Conservation (phyloP, 768 basidiomycete species). For the Lactarius quietus region DNA sequence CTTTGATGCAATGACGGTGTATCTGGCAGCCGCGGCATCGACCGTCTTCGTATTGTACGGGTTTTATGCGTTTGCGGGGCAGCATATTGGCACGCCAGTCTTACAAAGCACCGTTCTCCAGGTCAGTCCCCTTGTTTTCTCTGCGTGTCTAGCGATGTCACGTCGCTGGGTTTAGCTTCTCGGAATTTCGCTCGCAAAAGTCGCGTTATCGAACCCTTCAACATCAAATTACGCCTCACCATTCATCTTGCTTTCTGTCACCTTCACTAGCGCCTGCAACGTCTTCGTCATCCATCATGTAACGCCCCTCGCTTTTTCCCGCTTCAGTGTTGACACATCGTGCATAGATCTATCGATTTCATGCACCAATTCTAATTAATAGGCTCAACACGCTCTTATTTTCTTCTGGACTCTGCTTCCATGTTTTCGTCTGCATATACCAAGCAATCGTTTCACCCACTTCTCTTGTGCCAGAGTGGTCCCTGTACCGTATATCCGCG, state of each 20-base stretch:
- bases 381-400: conserved; percentile 24
- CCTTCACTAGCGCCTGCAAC: conserved; percentile 13
- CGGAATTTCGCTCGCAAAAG: conserved; percentile 35
- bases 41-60: conserved; percentile 11
- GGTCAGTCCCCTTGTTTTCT: conserved; percentile 28
- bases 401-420: conserved; percentile 28
- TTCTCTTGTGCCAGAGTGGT: conserved; percentile 25
- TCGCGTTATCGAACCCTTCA: conserved; percentile 17
- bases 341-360: conserved; percentile 25
- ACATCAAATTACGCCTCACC: conserved; percentile 3
- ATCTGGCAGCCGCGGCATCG: conserved; percentile 14
- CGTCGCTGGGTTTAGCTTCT: conserved; percentile 30
- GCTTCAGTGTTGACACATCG: conserved; percentile 1
- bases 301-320: not conserved
- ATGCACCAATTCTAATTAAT: conserved; percentile 13
- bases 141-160: not conserved
- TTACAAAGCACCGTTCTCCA: conserved; percentile 37
- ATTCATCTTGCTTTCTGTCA: conserved; percentile 11
- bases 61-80: conserved; percentile 24
- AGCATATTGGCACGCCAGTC: conserved; percentile 27
- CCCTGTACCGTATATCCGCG: conserved; percentile 28
- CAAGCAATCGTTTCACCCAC: conserved; percentile 14
- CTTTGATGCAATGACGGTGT: conserved; percentile 17
- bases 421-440: conserved; percentile 23
- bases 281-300: conserved; percentile 16